Evolutionary conservation across 495 filamentous ascomycete species (phyloP).

Genomic region (Aspergillus heteromorphus): DNA sequence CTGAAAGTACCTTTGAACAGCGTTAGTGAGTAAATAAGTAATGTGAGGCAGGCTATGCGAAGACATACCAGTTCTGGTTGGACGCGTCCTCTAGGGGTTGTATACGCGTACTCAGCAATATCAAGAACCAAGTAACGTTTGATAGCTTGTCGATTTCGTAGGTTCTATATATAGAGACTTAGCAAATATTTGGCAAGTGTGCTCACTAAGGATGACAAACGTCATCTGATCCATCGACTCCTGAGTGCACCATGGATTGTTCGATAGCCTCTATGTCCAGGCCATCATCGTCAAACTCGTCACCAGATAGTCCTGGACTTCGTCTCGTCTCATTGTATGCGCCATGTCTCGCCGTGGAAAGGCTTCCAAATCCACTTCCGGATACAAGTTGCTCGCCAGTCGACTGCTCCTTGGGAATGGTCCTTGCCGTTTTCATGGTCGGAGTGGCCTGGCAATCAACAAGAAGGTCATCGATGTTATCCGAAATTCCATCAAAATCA

Average conservation of each 20-base stretch:
- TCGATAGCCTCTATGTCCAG: conserved; percentile 42
- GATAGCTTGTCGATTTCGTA: conserved; percentile 60
- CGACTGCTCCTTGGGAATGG: conserved; percentile 2
- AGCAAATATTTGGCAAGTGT: conserved; percentile 34
- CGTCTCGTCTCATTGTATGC: conserved; percentile 3
- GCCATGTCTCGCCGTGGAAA: background rate
- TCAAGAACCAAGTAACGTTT: conserved; percentile 77
- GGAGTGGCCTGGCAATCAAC: conserved; percentile 37
- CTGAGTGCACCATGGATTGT: conserved; percentile 35
- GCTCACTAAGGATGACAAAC: conserved; percentile 42
- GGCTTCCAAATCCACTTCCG: background rate
- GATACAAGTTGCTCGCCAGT: conserved; percentile 6
- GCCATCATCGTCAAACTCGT: conserved; percentile 43
- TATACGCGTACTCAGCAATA: conserved; percentile 61
- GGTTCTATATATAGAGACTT: conserved; percentile 41
- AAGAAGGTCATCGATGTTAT: conserved; percentile 38
- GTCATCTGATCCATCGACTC: conserved; percentile 25
- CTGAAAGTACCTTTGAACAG: conserved; percentile 58
- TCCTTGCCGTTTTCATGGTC: conserved; percentile 41
- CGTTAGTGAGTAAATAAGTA: conserved; percentile 19
- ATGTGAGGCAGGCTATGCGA: conserved; percentile 1
- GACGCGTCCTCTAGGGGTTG: conserved; percentile 52
- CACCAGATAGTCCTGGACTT: conserved; percentile 19
- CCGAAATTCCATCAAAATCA: conserved; percentile 58
- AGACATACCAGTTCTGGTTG: conserved; percentile 64